These are phyloP conservation scores for Erodium chrysanthum DNA, from an alignment of 441 rosid genomes.

Conservation along the genomic window DNA sequence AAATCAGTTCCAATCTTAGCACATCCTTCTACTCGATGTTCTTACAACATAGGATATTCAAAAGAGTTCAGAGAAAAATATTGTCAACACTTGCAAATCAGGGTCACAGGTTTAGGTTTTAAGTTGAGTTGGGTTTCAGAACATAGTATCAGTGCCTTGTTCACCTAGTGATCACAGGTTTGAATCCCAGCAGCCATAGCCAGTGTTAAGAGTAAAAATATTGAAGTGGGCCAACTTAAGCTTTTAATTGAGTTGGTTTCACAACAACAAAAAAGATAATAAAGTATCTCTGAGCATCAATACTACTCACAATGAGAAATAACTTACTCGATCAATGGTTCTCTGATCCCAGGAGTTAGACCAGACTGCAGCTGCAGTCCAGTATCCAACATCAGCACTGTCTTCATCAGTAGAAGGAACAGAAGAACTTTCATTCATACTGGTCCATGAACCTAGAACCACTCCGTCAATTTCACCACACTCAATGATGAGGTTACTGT, in stretches of 20 bases:
- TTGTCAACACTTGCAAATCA: no score
- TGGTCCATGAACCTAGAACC: constrained; percentile 86
- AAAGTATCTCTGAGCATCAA: background rate
- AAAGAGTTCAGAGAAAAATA: background rate
- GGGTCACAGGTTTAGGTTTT: no score
- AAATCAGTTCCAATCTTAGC: constrained; percentile 4
- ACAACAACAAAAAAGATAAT: background rate
- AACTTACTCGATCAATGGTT: constrained; percentile 83
- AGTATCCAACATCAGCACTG: constrained; percentile 64
- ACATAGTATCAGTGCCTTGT: background rate
- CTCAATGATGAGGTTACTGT: constrained; percentile 38
- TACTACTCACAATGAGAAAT: constrained; percentile 17
- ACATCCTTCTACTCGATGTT: background rate
- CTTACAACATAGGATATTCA: background rate
- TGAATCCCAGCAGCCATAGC: background rate
- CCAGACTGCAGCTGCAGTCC: constrained; percentile 98
- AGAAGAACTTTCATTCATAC: constrained; percentile 42
- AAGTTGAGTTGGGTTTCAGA: background rate
- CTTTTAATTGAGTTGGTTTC: background rate
- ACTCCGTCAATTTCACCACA: constrained; percentile 98
- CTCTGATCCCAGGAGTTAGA: constrained; percentile 87
- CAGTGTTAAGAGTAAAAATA: background rate
- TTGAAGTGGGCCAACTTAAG: background rate
- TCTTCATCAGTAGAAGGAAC: constrained; percentile 47
- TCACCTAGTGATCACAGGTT: background rate